Evolutionary conservation across 768 basidiomycete species (phyloP).

Genomic region (Botryobasidium botryosum): DNA sequence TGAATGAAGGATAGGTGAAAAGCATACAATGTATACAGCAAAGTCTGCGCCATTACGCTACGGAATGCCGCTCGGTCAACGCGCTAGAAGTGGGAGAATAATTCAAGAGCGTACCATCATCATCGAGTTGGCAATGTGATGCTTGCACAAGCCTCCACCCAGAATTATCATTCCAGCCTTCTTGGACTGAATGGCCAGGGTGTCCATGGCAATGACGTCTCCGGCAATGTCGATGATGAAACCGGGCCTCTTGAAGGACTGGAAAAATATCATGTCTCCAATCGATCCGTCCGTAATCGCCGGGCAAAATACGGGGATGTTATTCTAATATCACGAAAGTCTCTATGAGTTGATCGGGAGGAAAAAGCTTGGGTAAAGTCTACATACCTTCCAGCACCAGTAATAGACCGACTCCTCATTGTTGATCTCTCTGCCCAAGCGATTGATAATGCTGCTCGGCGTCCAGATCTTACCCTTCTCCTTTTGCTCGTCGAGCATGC

Average conservation of each 20-base stretch:
- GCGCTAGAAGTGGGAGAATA: background rate
- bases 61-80: background rate
- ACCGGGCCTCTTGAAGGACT: conserved; percentile 77
- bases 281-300: conserved; percentile 95
- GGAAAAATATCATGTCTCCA: conserved; percentile 99
- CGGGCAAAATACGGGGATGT: conserved; percentile 97
- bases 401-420: conserved; percentile 97
- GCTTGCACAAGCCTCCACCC: conserved; percentile 97
- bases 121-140: conserved; percentile 99
- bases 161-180: conserved; percentile 99
- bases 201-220: conserved; percentile 85
- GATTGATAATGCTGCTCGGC: conserved; percentile 81
- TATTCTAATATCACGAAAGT: conserved; percentile 34
- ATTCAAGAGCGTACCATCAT: conserved; percentile 56
- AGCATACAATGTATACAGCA: conserved; percentile 78
- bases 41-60: conserved; percentile 97
- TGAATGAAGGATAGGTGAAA: background rate
- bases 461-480: conserved; percentile 58
- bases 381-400: conserved; percentile 95
- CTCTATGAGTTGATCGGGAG: too few relatives aligned
- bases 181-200: conserved; percentile 65
- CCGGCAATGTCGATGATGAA: conserved; percentile 84
- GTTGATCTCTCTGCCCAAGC: conserved; percentile 94
- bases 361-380: background rate
- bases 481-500: conserved; percentile 80